phyloP scores from a whole-genome alignment of 148 eudicot genomes.

The Silene latifolia region DNA sequence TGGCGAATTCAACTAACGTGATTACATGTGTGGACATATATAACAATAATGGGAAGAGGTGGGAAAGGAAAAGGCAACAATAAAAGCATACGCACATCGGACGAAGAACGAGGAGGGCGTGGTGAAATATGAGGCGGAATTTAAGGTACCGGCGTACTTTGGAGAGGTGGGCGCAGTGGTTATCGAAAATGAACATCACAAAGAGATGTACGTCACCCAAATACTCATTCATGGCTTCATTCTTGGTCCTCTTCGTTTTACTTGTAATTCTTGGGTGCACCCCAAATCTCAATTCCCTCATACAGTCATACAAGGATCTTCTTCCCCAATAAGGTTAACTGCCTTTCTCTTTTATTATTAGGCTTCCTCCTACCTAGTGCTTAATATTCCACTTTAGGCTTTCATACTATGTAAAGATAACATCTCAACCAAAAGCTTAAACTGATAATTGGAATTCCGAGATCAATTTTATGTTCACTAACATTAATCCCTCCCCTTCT shows the following conservation, averaged over 20 bases:
- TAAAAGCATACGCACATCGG: background rate
- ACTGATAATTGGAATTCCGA: too few species aligned
- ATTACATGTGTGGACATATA: too few species aligned
- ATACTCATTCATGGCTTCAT: conserved; percentile 29
- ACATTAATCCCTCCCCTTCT: too few species aligned
- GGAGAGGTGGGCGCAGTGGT: conserved; percentile 37
- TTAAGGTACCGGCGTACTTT: conserved; percentile 23
- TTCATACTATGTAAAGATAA: too few species aligned
- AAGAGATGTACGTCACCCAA: conserved; percentile 28
- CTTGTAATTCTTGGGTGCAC: conserved; percentile 36
- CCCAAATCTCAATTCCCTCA: conserved; percentile 22
- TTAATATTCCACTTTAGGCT: too few species aligned
- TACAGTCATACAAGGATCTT: conserved; percentile 34
- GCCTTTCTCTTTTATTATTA: background rate
- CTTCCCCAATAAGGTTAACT: conserved; percentile 37
- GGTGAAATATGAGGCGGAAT: conserved; percentile 29
- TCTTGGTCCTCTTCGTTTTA: conserved; percentile 11
- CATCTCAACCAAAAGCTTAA: too few species aligned
- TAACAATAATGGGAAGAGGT: background rate
- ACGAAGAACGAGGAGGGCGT: background rate
- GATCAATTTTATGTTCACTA: too few species aligned
- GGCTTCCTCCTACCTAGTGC: too few species aligned
- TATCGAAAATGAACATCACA: conserved; percentile 33
- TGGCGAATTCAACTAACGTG: too few species aligned
- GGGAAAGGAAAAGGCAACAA: background rate